Conservation (phyloP, 2,329 filamentous ascomycete genomes). For the Pestalotiopsis sp. region DNA sequence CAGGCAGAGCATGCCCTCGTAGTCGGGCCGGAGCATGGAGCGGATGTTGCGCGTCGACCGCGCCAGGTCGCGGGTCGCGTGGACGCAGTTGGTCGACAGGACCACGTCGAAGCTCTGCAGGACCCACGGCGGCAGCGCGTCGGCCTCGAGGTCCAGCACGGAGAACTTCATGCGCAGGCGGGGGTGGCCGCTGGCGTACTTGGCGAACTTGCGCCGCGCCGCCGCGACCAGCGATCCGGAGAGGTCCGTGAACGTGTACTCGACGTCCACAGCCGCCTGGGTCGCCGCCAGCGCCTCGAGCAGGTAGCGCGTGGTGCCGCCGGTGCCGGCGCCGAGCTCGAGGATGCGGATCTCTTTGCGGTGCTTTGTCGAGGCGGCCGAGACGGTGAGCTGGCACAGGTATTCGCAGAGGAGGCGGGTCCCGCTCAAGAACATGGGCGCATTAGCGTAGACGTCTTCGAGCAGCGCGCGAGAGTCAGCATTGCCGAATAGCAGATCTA, state of each 20-base stretch:
- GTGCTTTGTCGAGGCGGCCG: constrained; percentile 13
- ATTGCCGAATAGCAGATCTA: constrained; percentile 41
- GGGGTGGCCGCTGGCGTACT: background rate
- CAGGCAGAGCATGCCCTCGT: constrained; percentile 31
- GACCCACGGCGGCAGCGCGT: background rate
- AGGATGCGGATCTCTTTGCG: constrained; percentile 36
- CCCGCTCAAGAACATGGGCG: constrained; percentile 26
- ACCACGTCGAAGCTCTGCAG: constrained; percentile 30
- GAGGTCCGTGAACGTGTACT: constrained; percentile 47
- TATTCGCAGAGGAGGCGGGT: constrained; percentile 11
- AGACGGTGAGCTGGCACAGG: constrained; percentile 20
- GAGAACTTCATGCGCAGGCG: constrained; percentile 26
- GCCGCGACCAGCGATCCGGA: constrained; percentile 32
- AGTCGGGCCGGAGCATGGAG: constrained; percentile 23
- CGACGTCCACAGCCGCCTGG: constrained; percentile 25
- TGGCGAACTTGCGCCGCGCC: background rate
- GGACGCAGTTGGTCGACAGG: constrained; percentile 38
- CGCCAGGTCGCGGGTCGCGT: constrained; percentile 30
- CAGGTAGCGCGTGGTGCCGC: constrained; percentile 40
- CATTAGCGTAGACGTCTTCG: constrained; percentile 38
- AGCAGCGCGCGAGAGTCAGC: constrained; percentile 24
- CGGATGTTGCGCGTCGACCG: constrained; percentile 27
- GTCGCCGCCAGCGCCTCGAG: constrained; percentile 25
- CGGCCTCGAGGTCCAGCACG: constrained; percentile 24
- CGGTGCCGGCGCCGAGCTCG: constrained; percentile 46